Percentiles rank a stretch among this genome's conserved stretches.
These are phyloP conservation scores for Diphasiastrum complanatum DNA, from an alignment of 83 land plant species.

Conservation along the genomic window DNA sequence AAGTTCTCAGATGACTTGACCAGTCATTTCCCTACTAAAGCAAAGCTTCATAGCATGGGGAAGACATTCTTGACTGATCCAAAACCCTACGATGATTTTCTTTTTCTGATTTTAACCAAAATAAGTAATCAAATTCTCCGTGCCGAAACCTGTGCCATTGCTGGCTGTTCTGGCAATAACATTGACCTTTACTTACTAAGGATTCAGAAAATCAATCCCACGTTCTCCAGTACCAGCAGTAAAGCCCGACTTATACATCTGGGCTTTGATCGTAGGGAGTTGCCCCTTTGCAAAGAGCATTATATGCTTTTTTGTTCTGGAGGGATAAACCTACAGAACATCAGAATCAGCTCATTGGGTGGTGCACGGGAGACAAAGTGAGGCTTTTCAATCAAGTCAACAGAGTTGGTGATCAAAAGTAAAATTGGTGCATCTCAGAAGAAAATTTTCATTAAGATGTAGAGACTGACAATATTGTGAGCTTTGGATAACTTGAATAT, in stretches of 20 bases:
- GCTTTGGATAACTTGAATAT: too few relatives aligned
- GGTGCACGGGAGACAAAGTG: too few relatives aligned
- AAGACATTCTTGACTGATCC: constrained; percentile 48
- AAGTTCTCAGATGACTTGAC: constrained; percentile 56
- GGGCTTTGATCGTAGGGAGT: constrained; percentile 39
- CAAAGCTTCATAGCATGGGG: constrained; percentile 54
- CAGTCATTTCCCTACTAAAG: constrained; percentile 45
- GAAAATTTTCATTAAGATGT: too few relatives aligned
- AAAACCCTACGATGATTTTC: constrained; percentile 51
- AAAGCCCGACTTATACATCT: constrained; percentile 45
- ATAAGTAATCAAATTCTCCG: constrained; percentile 36
- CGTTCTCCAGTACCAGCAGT: too few relatives aligned
- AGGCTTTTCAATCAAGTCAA: too few relatives aligned
- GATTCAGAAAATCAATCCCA: constrained; percentile 43
- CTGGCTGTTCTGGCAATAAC: constrained; percentile 44
- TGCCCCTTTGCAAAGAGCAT: constrained; percentile 56
- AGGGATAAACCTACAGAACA: too few relatives aligned
- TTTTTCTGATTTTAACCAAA: constrained; percentile 40
- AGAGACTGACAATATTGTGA: too few relatives aligned
- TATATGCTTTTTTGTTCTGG: too few relatives aligned
- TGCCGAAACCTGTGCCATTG: constrained; percentile 32
- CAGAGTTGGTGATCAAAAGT: too few relatives aligned
- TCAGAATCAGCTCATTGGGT: too few relatives aligned
- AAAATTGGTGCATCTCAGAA: too few relatives aligned
- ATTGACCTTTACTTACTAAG: constrained; percentile 42